These are phyloP conservation scores for Sisymbrium altissimum DNA, from an alignment of 345 rosid genomes.

Conservation along the genomic window DNA sequence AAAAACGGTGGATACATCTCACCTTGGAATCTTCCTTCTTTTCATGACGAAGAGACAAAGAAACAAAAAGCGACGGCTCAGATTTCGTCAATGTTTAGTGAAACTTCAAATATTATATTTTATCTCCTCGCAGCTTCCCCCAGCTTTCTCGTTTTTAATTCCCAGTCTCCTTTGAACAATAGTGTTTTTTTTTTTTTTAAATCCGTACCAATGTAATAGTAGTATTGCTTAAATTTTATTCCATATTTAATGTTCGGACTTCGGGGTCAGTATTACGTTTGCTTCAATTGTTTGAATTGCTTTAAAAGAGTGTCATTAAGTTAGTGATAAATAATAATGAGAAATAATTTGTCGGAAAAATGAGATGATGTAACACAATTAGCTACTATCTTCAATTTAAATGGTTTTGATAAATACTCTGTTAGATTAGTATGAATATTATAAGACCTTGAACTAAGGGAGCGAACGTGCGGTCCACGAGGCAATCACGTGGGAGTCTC, in stretches of 20 bases:
- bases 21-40: slow-evolving; percentile 22
- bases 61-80: slow-evolving; percentile 38
- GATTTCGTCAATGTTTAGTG: slow-evolving; percentile 31
- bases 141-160: slow-evolving; percentile 25
- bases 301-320: neutral
- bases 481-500: slow-evolving; percentile 46
- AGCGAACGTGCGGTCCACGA: slow-evolving; percentile 47
- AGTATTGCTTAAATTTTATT: neutral
- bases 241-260: slow-evolving; percentile 2
- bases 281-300: slow-evolving; percentile 1
- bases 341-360: neutral
- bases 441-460: slow-evolving; percentile 32
- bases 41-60: slow-evolving; percentile 38
- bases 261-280: slow-evolving; percentile 11
- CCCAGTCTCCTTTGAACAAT: slow-evolving; percentile 1
- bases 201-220: neutral
- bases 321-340: neutral
- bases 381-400: neutral
- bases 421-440: neutral
- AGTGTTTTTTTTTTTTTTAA: neutral
- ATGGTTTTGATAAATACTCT: neutral
- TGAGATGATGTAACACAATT: neutral
- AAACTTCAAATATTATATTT: slow-evolving; percentile 3
- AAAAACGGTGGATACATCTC: slow-evolving; percentile 22
- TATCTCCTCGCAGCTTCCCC: slow-evolving; percentile 10